phyloP scores from a whole-genome alignment of 2,329 filamentous ascomycete genomes.

The Sporothrix schenckii region DNA sequence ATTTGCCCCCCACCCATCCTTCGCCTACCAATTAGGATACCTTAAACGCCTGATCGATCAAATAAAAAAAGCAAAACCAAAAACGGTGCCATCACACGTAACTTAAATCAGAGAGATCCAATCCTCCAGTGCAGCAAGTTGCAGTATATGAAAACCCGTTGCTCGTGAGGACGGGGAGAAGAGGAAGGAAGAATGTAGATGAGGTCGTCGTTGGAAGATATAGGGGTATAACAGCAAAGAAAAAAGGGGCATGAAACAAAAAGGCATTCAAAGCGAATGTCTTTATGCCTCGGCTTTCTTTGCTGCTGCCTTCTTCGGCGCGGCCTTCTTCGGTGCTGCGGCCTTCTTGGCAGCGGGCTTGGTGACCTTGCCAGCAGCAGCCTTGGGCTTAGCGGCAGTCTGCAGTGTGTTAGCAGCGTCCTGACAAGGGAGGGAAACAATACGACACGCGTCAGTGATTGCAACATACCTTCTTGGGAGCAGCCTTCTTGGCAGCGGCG shows the following conservation, averaged over 20 bases:
- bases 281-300: conserved; percentile 35
- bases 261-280: neutral
- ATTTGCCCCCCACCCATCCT: conserved; percentile 33
- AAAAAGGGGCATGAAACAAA: neutral
- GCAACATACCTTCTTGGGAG: conserved; percentile 40
- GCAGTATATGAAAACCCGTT: conserved; percentile 22
- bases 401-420: conserved; percentile 64
- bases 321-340: conserved; percentile 50
- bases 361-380: conserved; percentile 55
- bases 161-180: conserved; percentile 33
- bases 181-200: neutral
- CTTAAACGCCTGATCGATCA: conserved; percentile 32
- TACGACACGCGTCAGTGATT: neutral
- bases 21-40: conserved; percentile 34
- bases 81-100: conserved; percentile 36
- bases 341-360: conserved; percentile 53
- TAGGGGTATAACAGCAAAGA: conserved; percentile 32
- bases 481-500: conserved; percentile 43
- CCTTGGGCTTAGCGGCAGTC: conserved; percentile 79
- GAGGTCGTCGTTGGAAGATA: conserved; percentile 5
- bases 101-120: conserved; percentile 12
- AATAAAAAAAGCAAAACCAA: conserved; percentile 24
- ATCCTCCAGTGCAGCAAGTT: conserved; percentile 28
- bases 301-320: conserved; percentile 50
- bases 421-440: conserved; percentile 53